Evolutionary conservation across 2,329 filamentous ascomycete genomes (phyloP), one percentile per base, ranked within the genome.

Genomic region (Neopestalotiopsis clavispora): DNA sequence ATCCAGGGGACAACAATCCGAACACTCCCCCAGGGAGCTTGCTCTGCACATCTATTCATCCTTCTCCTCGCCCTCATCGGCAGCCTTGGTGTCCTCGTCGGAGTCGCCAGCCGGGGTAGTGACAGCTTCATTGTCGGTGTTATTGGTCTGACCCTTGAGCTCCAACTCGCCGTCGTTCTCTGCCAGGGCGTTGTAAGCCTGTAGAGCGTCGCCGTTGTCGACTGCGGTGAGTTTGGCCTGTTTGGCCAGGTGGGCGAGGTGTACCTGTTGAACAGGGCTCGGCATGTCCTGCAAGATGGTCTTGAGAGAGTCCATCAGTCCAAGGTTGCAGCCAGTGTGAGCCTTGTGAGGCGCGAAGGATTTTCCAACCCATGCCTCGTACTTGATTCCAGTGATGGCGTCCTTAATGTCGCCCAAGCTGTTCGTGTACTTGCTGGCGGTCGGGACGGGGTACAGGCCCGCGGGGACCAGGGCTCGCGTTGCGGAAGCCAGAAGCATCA

Each of bases 401-500:
- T 67, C 28, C 61, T 71, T 72, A 12, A 78, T 60, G 1, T 52
- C 58, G 9, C 38, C 4, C 20, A 78, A 70, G 68, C 74, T 76
- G 2, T 67, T 67, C 5, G 56, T 68, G 59, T 68, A 76, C 4
- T 57, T 66, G 4, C 65, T 56, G 1, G 70, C 68, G 2, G 71
- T 66, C 1, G 75, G 75, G 63, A 74, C 62, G 3, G 75, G 75
- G 64, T 72, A 74, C 1, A 77, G 67, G 1, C 69, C 66, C 6
- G 65, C 68, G 10, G 61, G 67, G 1, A 72, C 52, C 10, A 77
- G 69, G 12, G 42, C 60, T 10, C 65, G 69, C 2, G 75, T 68
- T 1, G 67, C 65, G 2, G 73, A 75, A 28, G 75, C 76, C 2
- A 78, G 62, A 71, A 78, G 72, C 72, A 76, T 76, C 3, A 67